These are phyloP conservation scores for Acorus gramineus DNA, from an alignment of 106 monocot genomes.

Conservation along the genomic window DNA sequence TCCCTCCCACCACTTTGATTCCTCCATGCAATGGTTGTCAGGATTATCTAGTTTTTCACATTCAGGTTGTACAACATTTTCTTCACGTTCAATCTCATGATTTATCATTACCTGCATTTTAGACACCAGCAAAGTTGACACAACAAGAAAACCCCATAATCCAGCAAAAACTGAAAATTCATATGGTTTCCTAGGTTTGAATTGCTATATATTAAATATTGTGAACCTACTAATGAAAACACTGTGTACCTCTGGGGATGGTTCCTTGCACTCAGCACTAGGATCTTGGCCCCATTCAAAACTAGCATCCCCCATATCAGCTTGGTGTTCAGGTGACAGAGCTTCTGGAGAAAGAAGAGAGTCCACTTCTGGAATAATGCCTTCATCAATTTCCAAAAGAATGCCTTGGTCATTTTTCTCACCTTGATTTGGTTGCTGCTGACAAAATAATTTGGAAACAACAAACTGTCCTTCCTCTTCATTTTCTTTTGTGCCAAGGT, in stretches of 20 bases:
- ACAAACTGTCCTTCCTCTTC: constrained; percentile 83
- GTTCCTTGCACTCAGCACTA: not conserved
- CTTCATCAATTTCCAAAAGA: constrained; percentile 9
- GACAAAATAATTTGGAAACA: constrained; percentile 90
- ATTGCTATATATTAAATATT: no score
- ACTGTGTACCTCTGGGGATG: no score
- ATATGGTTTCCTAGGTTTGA: no score
- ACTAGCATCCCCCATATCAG: constrained; percentile 13
- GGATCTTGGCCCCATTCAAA: not conserved
- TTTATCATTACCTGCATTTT: constrained; percentile 14
- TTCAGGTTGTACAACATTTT: not conserved
- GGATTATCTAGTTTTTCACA: constrained; percentile 20
- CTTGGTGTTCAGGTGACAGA: constrained; percentile 25
- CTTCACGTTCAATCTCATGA: not conserved
- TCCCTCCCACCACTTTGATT: constrained; percentile 83
- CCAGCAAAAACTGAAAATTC: no score
- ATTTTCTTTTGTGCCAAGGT: constrained; percentile 76
- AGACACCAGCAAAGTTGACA: not conserved
- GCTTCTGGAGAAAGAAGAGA: constrained; percentile 1
- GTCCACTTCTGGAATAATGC: constrained; percentile 12
- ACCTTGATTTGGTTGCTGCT: constrained; percentile 53
- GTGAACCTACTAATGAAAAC: no score
- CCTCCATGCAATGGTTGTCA: constrained; percentile 27
- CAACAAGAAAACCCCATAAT: not conserved
- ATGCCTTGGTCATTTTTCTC: constrained; percentile 31